Evolutionary conservation across 2,329 filamentous ascomycete genomes (phyloP), one percentile per base, ranked within the genome.

Genomic region (Ophiostoma australiae): DNA sequence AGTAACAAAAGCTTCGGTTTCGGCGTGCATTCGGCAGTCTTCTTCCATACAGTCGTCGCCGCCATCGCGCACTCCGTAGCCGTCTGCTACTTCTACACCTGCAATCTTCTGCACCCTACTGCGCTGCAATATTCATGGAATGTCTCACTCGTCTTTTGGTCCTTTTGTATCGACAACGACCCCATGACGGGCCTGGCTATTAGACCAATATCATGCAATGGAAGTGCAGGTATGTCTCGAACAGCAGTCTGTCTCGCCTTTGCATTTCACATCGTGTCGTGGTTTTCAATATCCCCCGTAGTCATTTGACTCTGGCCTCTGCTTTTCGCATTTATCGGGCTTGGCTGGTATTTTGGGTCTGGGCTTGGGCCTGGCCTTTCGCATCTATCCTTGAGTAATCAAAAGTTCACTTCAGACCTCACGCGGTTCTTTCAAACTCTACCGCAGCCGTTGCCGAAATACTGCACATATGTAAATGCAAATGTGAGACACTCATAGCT

Each of bases 141-240:
- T 63, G 58, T 63, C 58, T 63, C 58, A 63, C 27, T 15, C 52
- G 23, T n/a, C 52, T 13, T 20, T 31, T 63, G 15, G 23, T 33
- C 58, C 58, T 63, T 63, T 63, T 27, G 52, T 33, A 63, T 31
- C 58, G 52, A 31, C 58, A 63, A 33, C 58, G 33, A 15, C 23
- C 55, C 23, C 23, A 58, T 58, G 52, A 63, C 27, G 11, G 58
- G 52, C 52, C 58, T 7, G 58, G 13, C 27, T 27, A 63, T 33
- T 63, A 33, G 58, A n/a, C 58, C 27, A 63, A 63, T 61, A 33
- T 63, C 58, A 63, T 63, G 58, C 27, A 58, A 15, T 52, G 48
- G 23, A 63, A 63, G 58, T 33, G 58, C 58, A 58, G 23, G 58
- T 33, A 63, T 63, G 58, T 63, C 58, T 63, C 58, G 27, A 35